Conservation (phyloP, 2,329 filamentous ascomycete genomes). For the Ambrosiella beaveri region DNA sequence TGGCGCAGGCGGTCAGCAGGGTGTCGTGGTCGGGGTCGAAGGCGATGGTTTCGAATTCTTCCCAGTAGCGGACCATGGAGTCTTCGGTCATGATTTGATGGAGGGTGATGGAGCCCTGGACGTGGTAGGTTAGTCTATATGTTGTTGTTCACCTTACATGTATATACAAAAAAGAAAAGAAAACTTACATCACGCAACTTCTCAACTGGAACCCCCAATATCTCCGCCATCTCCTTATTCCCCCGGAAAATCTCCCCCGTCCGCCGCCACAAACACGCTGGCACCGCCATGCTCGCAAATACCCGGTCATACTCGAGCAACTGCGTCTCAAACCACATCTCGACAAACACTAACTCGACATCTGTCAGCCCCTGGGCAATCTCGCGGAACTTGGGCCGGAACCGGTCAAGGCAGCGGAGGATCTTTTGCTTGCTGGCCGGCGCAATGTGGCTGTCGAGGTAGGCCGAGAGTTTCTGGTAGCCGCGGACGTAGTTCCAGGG, state of each 20-base stretch:
- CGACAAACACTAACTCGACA: slow-evolving; percentile 82
- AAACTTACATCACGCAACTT: slow-evolving; percentile 71
- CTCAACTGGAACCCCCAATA: slow-evolving; percentile 86
- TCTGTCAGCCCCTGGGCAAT: slow-evolving; percentile 85
- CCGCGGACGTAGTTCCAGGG: slow-evolving; percentile 98
- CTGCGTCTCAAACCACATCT: slow-evolving; percentile 98
- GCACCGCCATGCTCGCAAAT: slow-evolving; percentile 97
- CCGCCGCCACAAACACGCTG: slow-evolving; percentile 89
- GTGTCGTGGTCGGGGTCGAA: slow-evolving; percentile 91
- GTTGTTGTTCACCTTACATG: no score
- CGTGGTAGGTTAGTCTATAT: background rate
- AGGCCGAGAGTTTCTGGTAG: slow-evolving; percentile 74
- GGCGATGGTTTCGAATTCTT: slow-evolving; percentile 94
- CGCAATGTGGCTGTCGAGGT: slow-evolving; percentile 80
- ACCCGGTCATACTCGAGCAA: slow-evolving; percentile 97
- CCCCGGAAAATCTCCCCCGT: slow-evolving; percentile 95
- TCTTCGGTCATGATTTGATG: slow-evolving; percentile 94
- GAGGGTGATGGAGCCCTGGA: slow-evolving; percentile 79
- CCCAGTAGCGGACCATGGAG: slow-evolving; percentile 92
- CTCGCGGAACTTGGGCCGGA: slow-evolving; percentile 88
- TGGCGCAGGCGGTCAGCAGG: slow-evolving; percentile 77
- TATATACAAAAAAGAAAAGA: background rate
- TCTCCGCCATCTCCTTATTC: slow-evolving; percentile 96
- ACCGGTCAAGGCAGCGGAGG: slow-evolving; percentile 74
- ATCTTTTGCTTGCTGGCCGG: slow-evolving; percentile 78